Evolutionary conservation across 164 flowering plant genomes (phyloP).

Genomic region (Vitis labrusca): DNA sequence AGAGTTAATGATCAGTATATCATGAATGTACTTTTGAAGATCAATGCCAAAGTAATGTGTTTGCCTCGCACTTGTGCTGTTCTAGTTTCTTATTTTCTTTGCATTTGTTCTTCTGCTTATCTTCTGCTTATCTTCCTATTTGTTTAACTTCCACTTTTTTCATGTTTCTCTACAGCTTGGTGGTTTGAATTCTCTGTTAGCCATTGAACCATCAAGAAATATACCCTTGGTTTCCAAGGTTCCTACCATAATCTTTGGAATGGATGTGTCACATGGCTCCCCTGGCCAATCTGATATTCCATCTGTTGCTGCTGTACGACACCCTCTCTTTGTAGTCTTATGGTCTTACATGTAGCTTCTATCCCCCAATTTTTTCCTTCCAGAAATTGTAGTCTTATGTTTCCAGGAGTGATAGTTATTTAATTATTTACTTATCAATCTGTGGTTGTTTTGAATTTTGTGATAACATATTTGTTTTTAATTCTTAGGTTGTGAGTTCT

Average conservation of each 20-base stretch:
- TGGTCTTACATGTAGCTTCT: too few relatives aligned
- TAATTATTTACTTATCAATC: too few relatives aligned
- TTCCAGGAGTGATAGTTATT: too few relatives aligned
- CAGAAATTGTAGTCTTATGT: too few relatives aligned
- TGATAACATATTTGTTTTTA: too few relatives aligned
- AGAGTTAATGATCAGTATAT: slow-evolving; percentile 70
- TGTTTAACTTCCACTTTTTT: neutral
- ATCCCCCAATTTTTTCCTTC: too few relatives aligned
- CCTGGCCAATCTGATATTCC: slow-evolving; percentile 91
- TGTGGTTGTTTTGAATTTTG: too few relatives aligned
- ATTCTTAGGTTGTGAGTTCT: neutral
- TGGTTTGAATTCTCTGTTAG: slow-evolving; percentile 70
- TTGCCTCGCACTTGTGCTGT: neutral
- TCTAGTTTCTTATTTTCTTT: neutral
- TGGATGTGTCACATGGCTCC: slow-evolving; percentile 98
- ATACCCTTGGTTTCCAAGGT: slow-evolving; percentile 59
- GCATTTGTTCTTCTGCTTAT: neutral
- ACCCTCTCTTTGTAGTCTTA: neutral
- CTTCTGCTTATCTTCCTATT: neutral
- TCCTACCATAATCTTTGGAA: slow-evolving; percentile 85
- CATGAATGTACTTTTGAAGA: slow-evolving; percentile 70
- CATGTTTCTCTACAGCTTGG: slow-evolving; percentile 63
- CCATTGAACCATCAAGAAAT: slow-evolving; percentile 46
- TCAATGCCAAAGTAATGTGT: slow-evolving; percentile 43
- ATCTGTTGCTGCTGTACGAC: neutral